These are phyloP conservation scores for Vitis rupestris DNA, from an alignment of 164 flowering plant genomes.

Conservation along the genomic window DNA sequence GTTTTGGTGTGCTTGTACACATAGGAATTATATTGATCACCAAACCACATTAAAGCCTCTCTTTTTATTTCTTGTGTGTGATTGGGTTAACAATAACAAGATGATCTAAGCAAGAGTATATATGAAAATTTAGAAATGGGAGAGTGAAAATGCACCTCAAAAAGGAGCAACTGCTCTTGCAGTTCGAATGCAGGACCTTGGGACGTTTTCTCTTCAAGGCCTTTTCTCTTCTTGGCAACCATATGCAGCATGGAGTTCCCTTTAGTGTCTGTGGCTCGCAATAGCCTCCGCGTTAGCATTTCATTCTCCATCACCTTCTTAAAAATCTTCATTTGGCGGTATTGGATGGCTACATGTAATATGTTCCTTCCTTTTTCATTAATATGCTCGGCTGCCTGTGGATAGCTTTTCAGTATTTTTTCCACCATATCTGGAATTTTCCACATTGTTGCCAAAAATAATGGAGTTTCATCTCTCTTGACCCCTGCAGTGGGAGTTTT, in stretches of 20 bases:
- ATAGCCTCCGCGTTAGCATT: not conserved
- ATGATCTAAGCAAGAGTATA: not conserved
- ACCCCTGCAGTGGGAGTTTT: not conserved
- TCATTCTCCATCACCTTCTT: not conserved
- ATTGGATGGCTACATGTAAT: constrained; percentile 14
- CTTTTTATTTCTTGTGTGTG: no score
- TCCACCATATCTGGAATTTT: constrained; percentile 14
- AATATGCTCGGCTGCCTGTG: constrained; percentile 13
- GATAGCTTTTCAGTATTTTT: not conserved
- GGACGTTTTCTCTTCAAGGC: not conserved
- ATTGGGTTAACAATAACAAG: no score
- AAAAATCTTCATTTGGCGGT: constrained; percentile 7
- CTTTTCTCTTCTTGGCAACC: not conserved
- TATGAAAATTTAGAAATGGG: no score
- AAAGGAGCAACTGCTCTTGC: constrained; percentile 12
- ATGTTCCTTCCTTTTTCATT: constrained; percentile 1
- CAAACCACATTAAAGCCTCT: no score
- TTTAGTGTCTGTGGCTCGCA: not conserved
- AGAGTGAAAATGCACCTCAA: constrained; percentile 1
- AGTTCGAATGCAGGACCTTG: constrained; percentile 1
- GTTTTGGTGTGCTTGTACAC: no score
- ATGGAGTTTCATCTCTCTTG: constrained; percentile 6
- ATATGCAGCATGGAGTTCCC: constrained; percentile 13
- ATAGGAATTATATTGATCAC: no score
- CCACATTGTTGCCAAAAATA: constrained; percentile 10